Conservation (phyloP, 2,329 filamentous ascomycete genomes). For the Arthrobotrys sphaeroides region DNA sequence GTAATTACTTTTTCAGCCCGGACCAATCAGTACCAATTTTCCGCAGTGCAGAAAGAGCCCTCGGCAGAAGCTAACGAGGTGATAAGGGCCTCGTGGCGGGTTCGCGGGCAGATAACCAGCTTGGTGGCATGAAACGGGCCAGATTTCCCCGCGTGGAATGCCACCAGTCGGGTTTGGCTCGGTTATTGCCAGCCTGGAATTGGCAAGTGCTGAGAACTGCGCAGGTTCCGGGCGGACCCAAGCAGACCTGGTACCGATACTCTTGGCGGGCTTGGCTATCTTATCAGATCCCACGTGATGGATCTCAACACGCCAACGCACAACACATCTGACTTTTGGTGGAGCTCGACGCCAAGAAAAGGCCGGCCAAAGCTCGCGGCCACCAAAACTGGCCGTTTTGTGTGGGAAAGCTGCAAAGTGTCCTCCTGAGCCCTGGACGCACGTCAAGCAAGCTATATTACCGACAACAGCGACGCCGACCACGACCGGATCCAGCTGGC, state of each 20-base stretch:
- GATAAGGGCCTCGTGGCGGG: slow-evolving; percentile 21
- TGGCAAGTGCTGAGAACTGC: slow-evolving; percentile 33
- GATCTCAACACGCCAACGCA: background rate
- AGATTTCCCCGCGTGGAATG: slow-evolving; percentile 11
- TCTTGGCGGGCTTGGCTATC: slow-evolving; percentile 30
- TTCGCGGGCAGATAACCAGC: slow-evolving; percentile 3
- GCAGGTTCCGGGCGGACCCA: background rate
- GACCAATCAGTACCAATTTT: slow-evolving; percentile 15
- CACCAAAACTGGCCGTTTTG: slow-evolving; percentile 47
- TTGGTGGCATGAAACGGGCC: slow-evolving; percentile 9
- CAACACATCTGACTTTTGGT: slow-evolving; percentile 8
- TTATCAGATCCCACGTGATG: slow-evolving; percentile 36
- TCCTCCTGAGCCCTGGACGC: slow-evolving; percentile 51
- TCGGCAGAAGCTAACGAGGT: background rate
- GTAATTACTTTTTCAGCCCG: slow-evolving; percentile 7
- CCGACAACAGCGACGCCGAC: slow-evolving; percentile 26
- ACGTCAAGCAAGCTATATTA: slow-evolving; percentile 47
- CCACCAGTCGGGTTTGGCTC: slow-evolving; percentile 38
- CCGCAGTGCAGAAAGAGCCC: background rate
- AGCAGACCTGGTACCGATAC: slow-evolving; percentile 15
- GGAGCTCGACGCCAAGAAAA: slow-evolving; percentile 43
- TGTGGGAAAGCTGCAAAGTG: slow-evolving; percentile 55
- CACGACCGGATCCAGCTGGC: slow-evolving; percentile 38
- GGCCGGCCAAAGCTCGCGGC: slow-evolving; percentile 41
- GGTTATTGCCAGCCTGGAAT: background rate